phyloP scores from a whole-genome alignment of 2,329 filamentous ascomycete genomes.

The Microcera coccophila region DNA sequence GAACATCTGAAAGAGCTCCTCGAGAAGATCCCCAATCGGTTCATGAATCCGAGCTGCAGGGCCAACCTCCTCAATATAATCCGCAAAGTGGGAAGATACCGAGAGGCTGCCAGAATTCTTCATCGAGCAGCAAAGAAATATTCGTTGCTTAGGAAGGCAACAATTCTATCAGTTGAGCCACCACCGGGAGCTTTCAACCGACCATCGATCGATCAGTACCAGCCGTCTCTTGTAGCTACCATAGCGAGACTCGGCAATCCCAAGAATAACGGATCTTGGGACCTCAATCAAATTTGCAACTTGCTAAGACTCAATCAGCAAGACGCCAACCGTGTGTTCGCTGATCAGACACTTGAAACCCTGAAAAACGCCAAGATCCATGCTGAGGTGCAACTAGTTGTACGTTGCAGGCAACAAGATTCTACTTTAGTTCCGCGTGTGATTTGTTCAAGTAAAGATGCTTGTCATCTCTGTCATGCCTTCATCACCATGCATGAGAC shows the following conservation, averaged over 20 bases:
- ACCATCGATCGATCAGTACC: not conserved
- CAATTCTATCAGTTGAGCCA: not conserved
- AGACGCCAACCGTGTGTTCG: not conserved
- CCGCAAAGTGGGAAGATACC: slow-evolving; percentile 36
- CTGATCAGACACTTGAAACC: not conserved
- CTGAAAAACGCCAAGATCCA: not conserved
- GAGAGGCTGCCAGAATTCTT: slow-evolving; percentile 32
- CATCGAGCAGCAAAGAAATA: slow-evolving; percentile 27
- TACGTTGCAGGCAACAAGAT: not conserved
- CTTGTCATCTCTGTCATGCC: not conserved
- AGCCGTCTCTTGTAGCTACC: not conserved
- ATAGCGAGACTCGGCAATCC: not conserved
- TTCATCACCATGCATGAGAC: too few relatives aligned
- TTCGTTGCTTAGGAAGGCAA: slow-evolving; percentile 15
- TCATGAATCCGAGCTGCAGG: slow-evolving; percentile 13
- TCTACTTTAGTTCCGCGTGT: not conserved
- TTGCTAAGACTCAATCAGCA: not conserved
- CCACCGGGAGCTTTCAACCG: not conserved
- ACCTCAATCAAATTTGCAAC: not conserved
- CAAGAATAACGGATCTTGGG: not conserved
- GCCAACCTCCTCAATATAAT: slow-evolving; percentile 31
- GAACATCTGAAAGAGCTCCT: not conserved
- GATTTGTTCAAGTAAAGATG: not conserved
- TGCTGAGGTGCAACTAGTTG: not conserved
- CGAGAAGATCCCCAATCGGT: slow-evolving; percentile 17